A percentile compares a stretch with the other conserved stretches of the same genome.
These are phyloP conservation scores for Kokia cookei DNA, from an alignment of 441 rosid genomes.

Conservation along the genomic window DNA sequence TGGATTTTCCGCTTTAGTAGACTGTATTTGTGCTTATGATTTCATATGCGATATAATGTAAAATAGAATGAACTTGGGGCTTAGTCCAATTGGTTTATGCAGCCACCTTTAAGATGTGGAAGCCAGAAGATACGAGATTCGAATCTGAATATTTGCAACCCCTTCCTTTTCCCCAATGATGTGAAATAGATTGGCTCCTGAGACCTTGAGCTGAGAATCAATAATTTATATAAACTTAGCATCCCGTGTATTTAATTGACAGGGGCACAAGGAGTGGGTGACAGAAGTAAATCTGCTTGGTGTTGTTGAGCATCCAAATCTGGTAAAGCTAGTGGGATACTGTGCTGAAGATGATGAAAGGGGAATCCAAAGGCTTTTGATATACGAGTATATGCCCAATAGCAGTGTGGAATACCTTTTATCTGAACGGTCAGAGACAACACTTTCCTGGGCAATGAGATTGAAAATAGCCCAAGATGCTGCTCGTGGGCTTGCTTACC, in stretches of 20 bases:
- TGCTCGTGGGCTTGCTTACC: conserved; percentile 81
- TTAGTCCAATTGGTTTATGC: background rate
- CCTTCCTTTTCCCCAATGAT: background rate
- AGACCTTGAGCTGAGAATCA: background rate
- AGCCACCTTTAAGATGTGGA: background rate
- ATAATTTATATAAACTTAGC: background rate
- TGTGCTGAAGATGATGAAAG: conserved; percentile 81
- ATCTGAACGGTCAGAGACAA: conserved; percentile 31
- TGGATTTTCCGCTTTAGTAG: background rate
- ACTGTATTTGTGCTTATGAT: background rate
- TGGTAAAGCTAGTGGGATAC: conserved; percentile 64
- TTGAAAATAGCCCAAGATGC: conserved; percentile 85
- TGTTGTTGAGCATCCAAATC: conserved; percentile 61
- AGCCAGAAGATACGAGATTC: background rate
- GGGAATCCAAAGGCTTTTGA: conserved; percentile 74
- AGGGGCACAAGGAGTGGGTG: conserved; percentile 80
- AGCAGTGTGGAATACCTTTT: conserved; percentile 54
- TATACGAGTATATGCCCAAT: conserved; percentile 64
- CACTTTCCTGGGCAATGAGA: conserved; percentile 80
- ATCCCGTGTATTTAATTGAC: conserved; percentile 12
- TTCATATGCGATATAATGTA: background rate
- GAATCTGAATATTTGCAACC: background rate
- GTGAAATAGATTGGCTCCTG: conserved; percentile 4
- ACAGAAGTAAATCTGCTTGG: conserved; percentile 77
- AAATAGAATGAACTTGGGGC: background rate